phyloP scores from a whole-genome alignment of 768 basidiomycete species.

The Auricularia cornea region DNA sequence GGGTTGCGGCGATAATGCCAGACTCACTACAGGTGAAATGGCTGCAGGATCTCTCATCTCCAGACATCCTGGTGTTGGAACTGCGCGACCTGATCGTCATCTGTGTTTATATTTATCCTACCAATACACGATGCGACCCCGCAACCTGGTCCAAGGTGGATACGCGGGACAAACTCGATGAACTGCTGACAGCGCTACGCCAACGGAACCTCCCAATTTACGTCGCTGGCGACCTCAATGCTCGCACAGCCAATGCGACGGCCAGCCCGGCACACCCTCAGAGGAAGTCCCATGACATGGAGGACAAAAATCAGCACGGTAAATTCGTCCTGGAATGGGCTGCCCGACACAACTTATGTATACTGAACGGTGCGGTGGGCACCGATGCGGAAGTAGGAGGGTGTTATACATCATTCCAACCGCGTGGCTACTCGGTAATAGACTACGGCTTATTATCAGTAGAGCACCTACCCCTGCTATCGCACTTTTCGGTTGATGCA shows the following conservation, averaged over 20 bases:
- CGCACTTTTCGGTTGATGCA: no score
- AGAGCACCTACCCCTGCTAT: no score
- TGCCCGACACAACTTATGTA: no score
- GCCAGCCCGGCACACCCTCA: neutral
- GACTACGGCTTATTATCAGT: no score
- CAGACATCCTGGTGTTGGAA: neutral
- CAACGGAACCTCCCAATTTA: slow-evolving; percentile 15
- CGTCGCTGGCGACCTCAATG: slow-evolving; percentile 11
- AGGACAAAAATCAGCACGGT: no score
- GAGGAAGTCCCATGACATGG: neutral
- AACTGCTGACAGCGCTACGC: slow-evolving; percentile 21
- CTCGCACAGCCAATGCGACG: slow-evolving; percentile 24
- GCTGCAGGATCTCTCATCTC: neutral
- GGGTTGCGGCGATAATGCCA: neutral
- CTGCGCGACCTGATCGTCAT: neutral
- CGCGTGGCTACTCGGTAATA: no score
- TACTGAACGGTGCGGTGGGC: no score
- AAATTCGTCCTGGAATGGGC: no score
- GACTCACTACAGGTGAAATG: neutral
- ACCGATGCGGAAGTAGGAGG: no score
- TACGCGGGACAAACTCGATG: slow-evolving; percentile 17
- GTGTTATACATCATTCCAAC: no score
- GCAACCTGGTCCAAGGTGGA: slow-evolving; percentile 6
- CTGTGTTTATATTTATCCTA: neutral
- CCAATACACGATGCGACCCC: neutral